Base-by-base conservation (phyloP, 2,329 filamentous ascomycete genomes). In the Clonostachys rhizophaga region DNA sequence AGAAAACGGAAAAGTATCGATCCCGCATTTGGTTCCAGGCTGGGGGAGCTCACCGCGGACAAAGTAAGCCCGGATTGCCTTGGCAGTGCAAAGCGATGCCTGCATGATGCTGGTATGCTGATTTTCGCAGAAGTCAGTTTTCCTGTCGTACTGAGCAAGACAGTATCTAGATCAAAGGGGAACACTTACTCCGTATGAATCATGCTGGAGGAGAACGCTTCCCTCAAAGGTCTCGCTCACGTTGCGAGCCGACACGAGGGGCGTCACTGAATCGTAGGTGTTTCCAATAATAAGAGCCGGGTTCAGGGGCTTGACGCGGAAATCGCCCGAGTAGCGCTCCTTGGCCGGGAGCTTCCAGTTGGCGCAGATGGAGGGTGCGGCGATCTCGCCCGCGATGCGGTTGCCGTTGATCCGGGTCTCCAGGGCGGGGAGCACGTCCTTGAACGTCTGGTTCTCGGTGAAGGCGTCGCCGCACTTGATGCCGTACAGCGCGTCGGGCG, bases 101-200 rank as follows among this genome's bases (percentile, higher is more conserved):
- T 55, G 53, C 12, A 43, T 35, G 30, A 54, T 40, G n/a, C 50
- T 49, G 20, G 20, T 39, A 35, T 54, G 54, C 49, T 53, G 37
- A 5, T 9, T 40, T n/a, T 40, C 41, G 10, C 14, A 42, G 13
- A 17, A 14, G 41, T 16, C n/a, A 24, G 14, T 16, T 14, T 14
- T 17, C n/a, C n/a, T 16, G 5, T 9, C 3, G 30, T 14, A 42
- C 1, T 8, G 2, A 14, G 14, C 3, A 42, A 14, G 8, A 16
- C 3, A 9, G 12, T 20, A 41, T 2, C 9, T 14, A 6, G 16
- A 33, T 10, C 11, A 10, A 17, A 39, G 17, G 34, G 17, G 18
- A 14, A 24, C 9, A 43, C 66, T 57, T 58, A 71, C 70, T 5
- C 73, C 73, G 40, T 69, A 75, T 2, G 66, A 66, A 34, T 74